Evolutionary conservation across 1,139 yeast genomes (phyloP), one percentile per base, ranked within the genome.

Genomic region (Pichia sp.): DNA sequence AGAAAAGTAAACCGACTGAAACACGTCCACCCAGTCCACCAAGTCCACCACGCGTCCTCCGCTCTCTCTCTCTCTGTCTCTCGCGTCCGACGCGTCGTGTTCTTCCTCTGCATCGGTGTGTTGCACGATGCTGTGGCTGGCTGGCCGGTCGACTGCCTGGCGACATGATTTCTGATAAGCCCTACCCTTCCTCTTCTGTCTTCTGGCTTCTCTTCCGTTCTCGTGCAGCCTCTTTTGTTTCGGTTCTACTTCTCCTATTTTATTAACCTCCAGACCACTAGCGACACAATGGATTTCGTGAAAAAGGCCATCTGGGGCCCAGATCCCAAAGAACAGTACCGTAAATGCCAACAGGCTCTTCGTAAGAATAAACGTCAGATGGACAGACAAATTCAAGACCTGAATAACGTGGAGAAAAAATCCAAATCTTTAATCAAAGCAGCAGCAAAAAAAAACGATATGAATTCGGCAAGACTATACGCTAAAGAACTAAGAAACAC

Each of bases 281-380:
- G n/a, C n/a, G n/a, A n/a, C n/a, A n/a, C 6, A 15, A 82, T 83
- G 91, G 86, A 83, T 52, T 78, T 68, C 55, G 64, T 89, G 34
- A 88, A 86, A 65, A 79, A 80, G 59, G 85, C 89, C 9, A 79
- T 89, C 39, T 89, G 93, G 80, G 98, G 97, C 1, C 96, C 96
- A 0, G 96, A 88, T 60, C 95, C 96, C 35, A 81, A 81, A 56
- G 97, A 91, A 57, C 96, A 87, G 55, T 62, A 65, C 58, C 62
- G 95, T 43, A 84, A 80, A 56, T 86, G 95, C 55, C 89, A 85
- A 59, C 72, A 78, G 36, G 70, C 88, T 26, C 74, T 91, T 42
- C 80, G 97, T 43, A 85, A 82, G 64, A 93, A 89, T 62, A 80
- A 80, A 50, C 70, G 97, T 42, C 89, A 83, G 57, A 65, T 89